A percentile compares a stretch with the other conserved stretches of the same genome.
phyloP scores from a whole-genome alignment of 1,284 basidiomycete species.

The Ustilago lituana region DNA sequence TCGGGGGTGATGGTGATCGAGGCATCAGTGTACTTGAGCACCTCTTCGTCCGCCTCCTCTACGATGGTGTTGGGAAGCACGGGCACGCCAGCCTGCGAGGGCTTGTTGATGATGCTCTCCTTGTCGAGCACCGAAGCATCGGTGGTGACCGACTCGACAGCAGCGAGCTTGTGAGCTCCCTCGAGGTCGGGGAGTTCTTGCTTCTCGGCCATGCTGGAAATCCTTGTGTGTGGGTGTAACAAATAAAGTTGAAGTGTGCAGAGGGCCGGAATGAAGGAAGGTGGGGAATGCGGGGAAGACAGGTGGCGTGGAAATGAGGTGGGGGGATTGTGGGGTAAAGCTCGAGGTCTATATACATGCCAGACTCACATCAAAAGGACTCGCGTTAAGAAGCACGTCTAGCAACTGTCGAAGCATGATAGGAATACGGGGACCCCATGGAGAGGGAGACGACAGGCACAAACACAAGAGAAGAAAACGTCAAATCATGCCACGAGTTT shows the following conservation, averaged over 20 bases:
- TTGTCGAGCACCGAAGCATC: conserved; percentile 38
- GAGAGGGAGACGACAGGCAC: too few relatives aligned
- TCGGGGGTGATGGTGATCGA: conserved; percentile 37
- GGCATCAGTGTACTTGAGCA: conserved; percentile 33
- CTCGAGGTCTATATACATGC: conserved; percentile 26
- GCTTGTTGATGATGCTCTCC: conserved; percentile 35
- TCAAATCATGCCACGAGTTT: too few relatives aligned
- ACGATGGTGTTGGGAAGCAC: conserved; percentile 38
- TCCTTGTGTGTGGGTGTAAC: too few relatives aligned
- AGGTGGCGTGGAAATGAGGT: conserved; percentile 2
- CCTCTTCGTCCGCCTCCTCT: conserved; percentile 46
- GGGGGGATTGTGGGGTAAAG: conserved; percentile 17
- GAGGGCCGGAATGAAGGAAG: too few relatives aligned
- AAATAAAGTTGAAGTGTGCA: background rate
- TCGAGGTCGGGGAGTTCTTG: conserved; percentile 26
- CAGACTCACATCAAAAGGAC: background rate
- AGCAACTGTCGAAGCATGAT: background rate
- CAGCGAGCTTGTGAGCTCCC: conserved; percentile 29
- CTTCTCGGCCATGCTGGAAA: conserved; percentile 31
- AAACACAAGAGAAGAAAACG: too few relatives aligned
- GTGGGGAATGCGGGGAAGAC: background rate
- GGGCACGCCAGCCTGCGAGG: conserved; percentile 16
- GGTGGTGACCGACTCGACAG: conserved; percentile 38
- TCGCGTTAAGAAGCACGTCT: conserved; percentile 1
- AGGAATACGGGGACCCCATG: too few relatives aligned